Conservation (phyloP, 2,329 filamentous ascomycete species). For the Penicillium corylophilum region DNA sequence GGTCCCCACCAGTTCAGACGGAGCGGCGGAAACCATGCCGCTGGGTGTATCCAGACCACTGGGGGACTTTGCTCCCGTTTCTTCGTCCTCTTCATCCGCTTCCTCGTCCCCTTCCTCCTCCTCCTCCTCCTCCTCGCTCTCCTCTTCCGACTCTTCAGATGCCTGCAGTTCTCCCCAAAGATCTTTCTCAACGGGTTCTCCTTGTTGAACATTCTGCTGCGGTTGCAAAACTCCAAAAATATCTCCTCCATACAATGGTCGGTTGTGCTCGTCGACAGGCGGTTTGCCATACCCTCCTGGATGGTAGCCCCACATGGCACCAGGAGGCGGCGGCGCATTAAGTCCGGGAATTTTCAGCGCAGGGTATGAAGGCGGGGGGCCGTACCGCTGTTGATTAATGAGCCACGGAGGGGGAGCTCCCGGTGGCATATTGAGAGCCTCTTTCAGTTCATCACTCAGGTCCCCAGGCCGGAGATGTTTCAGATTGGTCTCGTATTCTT, state of each 20-base stretch:
- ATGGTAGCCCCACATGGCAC: slow-evolving; percentile 90
- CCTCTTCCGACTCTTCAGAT: slow-evolving; percentile 69
- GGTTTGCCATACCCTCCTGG: slow-evolving; percentile 96
- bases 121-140: slow-evolving; percentile 68
- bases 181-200: slow-evolving; percentile 80
- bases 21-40: slow-evolving; percentile 75
- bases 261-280: slow-evolving; percentile 88
- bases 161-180: slow-evolving; percentile 91
- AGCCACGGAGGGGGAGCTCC: slow-evolving; percentile 95
- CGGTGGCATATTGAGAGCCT: slow-evolving; percentile 89
- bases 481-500: slow-evolving; percentile 94
- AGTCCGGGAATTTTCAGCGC: slow-evolving; percentile 92
- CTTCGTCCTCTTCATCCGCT: slow-evolving; percentile 56
- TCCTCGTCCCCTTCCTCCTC: slow-evolving; percentile 65
- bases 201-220: slow-evolving; percentile 61
- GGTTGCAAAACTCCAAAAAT: slow-evolving; percentile 77
- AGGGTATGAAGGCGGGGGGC: slow-evolving; percentile 90
- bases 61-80: slow-evolving; percentile 68
- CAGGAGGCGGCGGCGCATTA: slow-evolving; percentile 86
- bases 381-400: slow-evolving; percentile 92
- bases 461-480: slow-evolving; percentile 88
- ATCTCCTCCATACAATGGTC: slow-evolving; percentile 89
- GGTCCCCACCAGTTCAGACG: slow-evolving; percentile 73
- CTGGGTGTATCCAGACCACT: slow-evolving; percentile 77
- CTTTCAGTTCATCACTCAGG: slow-evolving; percentile 81